Percentiles rank a stretch among this genome's conserved stretches.
Evolutionary conservation across 192 early-diverging fungal genomes (phyloP).

Genomic region (Haplosporangium gracile): DNA sequence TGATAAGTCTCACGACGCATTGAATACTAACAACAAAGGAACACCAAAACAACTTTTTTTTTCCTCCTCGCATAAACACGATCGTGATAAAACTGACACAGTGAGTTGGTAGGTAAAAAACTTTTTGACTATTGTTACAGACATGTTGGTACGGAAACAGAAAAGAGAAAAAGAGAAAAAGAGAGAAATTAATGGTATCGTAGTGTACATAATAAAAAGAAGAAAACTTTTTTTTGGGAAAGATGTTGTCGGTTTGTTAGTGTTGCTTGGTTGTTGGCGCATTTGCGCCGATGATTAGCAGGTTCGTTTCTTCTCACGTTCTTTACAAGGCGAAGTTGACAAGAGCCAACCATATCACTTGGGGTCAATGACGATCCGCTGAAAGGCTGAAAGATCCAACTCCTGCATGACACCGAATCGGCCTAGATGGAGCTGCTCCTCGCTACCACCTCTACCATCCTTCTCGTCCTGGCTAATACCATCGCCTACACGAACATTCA

Average conservation of each 20-base stretch:
- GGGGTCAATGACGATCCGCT: slow-evolving; percentile 31
- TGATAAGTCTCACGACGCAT: too few species aligned
- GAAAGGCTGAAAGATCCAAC: slow-evolving; percentile 29
- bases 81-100: too few species aligned
- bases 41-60: too few species aligned
- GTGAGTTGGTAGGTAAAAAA: background rate
- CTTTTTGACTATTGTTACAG: background rate
- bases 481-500: too few species aligned
- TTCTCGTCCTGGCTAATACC: background rate
- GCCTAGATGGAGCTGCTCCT: slow-evolving; percentile 13
- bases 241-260: background rate
- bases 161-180: background rate
- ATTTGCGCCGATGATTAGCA: background rate
- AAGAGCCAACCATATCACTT: slow-evolving; percentile 6
- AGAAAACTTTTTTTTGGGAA: background rate
- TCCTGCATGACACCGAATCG: slow-evolving; percentile 54
- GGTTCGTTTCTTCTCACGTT: background rate
- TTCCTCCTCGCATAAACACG: too few species aligned
- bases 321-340: background rate
- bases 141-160: background rate
- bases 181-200: background rate
- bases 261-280: background rate
- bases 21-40: too few species aligned
- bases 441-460: background rate
- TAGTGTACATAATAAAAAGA: slow-evolving; percentile 1